Evolutionary conservation across 2,329 filamentous ascomycete genomes (phyloP).

Genomic region (Fusarium domesticum): DNA sequence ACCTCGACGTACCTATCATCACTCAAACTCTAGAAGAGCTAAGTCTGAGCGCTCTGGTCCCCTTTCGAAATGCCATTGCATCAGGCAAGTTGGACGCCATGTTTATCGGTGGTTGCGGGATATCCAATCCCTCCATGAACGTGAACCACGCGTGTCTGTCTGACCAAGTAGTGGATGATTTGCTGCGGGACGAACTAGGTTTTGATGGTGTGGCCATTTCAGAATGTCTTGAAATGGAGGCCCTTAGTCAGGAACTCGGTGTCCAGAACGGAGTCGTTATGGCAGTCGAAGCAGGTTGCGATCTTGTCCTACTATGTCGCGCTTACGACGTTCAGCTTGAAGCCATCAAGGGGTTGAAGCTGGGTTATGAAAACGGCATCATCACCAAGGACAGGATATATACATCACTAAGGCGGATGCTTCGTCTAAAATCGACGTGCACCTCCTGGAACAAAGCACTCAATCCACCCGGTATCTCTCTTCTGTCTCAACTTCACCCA

Average conservation of each 20-base stretch:
- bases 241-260: constrained; percentile 91
- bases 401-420: constrained; percentile 73
- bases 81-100: constrained; percentile 83
- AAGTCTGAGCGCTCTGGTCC: constrained; percentile 85
- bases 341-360: constrained; percentile 82
- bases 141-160: constrained; percentile 94
- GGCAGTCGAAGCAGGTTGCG: constrained; percentile 95
- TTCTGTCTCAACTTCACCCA: constrained; percentile 77
- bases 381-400: constrained; percentile 77
- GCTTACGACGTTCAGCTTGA: constrained; percentile 88
- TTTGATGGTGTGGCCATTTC: constrained; percentile 93
- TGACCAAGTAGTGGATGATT: constrained; percentile 86
- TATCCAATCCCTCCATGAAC: constrained; percentile 87
- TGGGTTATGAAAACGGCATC: constrained; percentile 87
- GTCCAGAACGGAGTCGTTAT: constrained; percentile 95
- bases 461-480: constrained; percentile 75
- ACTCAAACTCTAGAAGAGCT: constrained; percentile 91
- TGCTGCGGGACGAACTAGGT: constrained; percentile 81
- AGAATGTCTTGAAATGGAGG: constrained; percentile 95
- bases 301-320: constrained; percentile 83
- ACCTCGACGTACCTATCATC: constrained; percentile 89
- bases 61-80: constrained; percentile 84
- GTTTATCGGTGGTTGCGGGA: constrained; percentile 93
- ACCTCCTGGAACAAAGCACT: constrained; percentile 89
- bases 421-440: constrained; percentile 78